These are phyloP conservation scores for Eucalyptus cloeziana DNA, from an alignment of 345 rosid genomes.

Conservation along the genomic window DNA sequence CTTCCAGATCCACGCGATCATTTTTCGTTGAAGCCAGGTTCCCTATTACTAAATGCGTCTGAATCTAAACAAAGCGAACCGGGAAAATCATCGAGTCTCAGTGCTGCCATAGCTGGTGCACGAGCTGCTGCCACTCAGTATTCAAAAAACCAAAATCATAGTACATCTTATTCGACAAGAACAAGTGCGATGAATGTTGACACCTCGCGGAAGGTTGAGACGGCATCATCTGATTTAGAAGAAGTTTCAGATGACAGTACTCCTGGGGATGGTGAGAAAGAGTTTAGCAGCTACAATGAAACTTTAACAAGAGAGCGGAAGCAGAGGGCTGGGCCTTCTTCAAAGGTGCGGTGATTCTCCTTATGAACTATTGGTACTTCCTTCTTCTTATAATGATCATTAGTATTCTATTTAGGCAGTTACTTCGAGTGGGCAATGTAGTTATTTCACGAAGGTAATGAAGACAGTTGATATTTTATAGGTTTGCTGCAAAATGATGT, in stretches of 20 bases:
- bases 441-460: background rate
- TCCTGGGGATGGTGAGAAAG: background rate
- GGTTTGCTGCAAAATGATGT: background rate
- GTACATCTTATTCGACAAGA: background rate
- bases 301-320: background rate
- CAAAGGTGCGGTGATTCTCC: constrained; percentile 12
- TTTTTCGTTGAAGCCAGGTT: constrained; percentile 77
- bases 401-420: background rate
- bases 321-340: constrained; percentile 4
- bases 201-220: constrained; percentile 6
- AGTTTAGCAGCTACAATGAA: background rate
- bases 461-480: background rate
- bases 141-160: constrained; percentile 24
- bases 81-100: constrained; percentile 39
- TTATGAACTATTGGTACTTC: background rate
- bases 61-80: constrained; percentile 14
- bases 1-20: constrained; percentile 60
- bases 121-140: constrained; percentile 76
- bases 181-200: background rate
- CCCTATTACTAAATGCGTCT: constrained; percentile 10
- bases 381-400: background rate
- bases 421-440: background rate
- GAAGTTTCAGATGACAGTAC: constrained; percentile 1
- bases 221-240: background rate
- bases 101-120: constrained; percentile 80